Conservation (phyloP, 139 green algal genomes). For the Tetraselmis striata region DNA sequence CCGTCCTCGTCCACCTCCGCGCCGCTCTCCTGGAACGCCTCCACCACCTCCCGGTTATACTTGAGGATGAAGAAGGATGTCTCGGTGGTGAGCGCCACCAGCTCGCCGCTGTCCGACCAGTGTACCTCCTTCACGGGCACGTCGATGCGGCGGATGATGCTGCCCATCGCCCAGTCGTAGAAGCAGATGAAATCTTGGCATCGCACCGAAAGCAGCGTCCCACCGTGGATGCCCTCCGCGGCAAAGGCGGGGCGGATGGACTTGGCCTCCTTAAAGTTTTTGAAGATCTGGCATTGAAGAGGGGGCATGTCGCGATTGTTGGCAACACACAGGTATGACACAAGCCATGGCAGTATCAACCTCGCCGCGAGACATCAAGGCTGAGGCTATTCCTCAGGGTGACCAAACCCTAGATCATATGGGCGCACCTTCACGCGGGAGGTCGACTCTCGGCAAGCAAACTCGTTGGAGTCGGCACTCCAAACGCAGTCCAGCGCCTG, state of each 20-base stretch:
- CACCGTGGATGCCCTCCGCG: conserved; percentile 84
- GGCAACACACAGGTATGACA: too few species aligned
- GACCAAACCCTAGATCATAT: neutral
- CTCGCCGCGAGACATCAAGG: too few species aligned
- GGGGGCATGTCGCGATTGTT: too few species aligned
- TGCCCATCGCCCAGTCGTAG: conserved; percentile 87
- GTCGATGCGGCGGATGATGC: conserved; percentile 86
- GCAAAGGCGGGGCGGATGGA: conserved; percentile 72
- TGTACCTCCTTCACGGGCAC: conserved; percentile 71
- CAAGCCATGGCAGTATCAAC: too few species aligned
- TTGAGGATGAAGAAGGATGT: conserved; percentile 81
- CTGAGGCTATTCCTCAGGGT: conserved; percentile 9
- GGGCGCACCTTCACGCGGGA: conserved; percentile 42
- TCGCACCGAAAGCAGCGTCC: conserved; percentile 72
- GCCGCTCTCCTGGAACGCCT: conserved; percentile 35
- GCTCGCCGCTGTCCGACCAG: conserved; percentile 84
- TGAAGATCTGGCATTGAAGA: conserved; percentile 33
- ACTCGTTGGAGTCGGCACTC: conserved; percentile 83
- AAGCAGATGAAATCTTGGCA: conserved; percentile 88
- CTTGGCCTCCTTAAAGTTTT: conserved; percentile 76
- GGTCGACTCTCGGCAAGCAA: conserved; percentile 66
- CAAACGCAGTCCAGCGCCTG: conserved; percentile 87
- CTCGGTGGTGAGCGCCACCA: conserved; percentile 77
- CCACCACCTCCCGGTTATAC: conserved; percentile 60
- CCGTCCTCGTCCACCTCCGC: conserved; percentile 78